phyloP scores from a whole-genome alignment of 2,329 filamentous ascomycete species.

The Aphanocladium album region DNA sequence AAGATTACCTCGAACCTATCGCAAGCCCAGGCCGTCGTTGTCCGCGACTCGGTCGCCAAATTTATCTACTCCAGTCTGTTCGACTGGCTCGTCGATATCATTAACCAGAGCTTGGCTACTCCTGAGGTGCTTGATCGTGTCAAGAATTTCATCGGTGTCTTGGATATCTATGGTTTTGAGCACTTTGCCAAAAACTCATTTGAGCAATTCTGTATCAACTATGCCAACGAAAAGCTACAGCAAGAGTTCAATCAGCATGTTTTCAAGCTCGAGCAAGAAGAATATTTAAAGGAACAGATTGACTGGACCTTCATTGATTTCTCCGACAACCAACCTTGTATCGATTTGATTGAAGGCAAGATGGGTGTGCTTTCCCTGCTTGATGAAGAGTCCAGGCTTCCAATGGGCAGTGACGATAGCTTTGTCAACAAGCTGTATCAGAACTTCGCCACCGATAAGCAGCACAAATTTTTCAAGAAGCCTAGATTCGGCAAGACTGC shows the following conservation, averaged over 20 bases:
- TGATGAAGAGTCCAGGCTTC: conserved; percentile 92
- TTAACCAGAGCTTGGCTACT: conserved; percentile 85
- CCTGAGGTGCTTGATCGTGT: conserved; percentile 80
- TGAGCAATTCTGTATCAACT: conserved; percentile 99
- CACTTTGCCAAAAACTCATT: conserved; percentile 99
- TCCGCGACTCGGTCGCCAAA: conserved; percentile 95
- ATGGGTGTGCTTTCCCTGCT: conserved; percentile 87
- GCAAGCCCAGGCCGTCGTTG: conserved; percentile 87
- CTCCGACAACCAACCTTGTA: conserved; percentile 98
- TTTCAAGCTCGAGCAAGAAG: conserved; percentile 97
- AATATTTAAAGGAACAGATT: conserved; percentile 93
- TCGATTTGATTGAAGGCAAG: conserved; percentile 96
- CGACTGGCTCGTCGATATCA: conserved; percentile 97
- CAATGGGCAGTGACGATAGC: conserved; percentile 95
- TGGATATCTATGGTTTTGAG: conserved; percentile 99
- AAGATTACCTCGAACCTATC: conserved; percentile 96
- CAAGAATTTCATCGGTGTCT: conserved; percentile 88
- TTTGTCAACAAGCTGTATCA: conserved; percentile 96
- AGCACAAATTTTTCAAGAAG: conserved; percentile 94
- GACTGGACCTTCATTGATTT: conserved; percentile 99
- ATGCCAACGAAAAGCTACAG: conserved; percentile 97
- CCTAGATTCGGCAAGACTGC: conserved; percentile 94
- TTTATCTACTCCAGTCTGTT: conserved; percentile 98
- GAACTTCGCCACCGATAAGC: conserved; percentile 82
- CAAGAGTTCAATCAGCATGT: conserved; percentile 99